Base-by-base conservation (phyloP, 352 stramenopile species). In the Peronospora belbahrii region DNA sequence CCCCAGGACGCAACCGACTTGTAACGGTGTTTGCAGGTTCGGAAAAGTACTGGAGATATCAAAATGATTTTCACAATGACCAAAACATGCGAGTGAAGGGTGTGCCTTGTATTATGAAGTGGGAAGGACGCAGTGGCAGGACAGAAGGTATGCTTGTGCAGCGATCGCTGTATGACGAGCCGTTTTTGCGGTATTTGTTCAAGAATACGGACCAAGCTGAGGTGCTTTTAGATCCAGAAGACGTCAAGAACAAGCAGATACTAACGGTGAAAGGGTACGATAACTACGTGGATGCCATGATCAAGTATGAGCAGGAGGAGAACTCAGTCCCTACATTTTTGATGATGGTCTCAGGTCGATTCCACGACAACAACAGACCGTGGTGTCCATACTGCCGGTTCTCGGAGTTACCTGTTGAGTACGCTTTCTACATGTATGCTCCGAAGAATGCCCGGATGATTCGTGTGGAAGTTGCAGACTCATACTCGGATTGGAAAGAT, bases 381-480 rank as follows among this genome's bases (percentile, higher is more conserved):
- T 91, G 80, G 76, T 91, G 80, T 60, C 72, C 74, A 11, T 91
- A 86, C 59, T 91, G 80, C 39, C 76, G 80, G 13, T 88, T 70
- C 54, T 83, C 72, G 3, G 72, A 91, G 50, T 47, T 87, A 20
- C 73, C 76, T 1, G 20, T 86, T 13, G 73, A 91, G 60, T 88
- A 83, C 42, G 65, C 62, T 0, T 91, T 88, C 51, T 82, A 80
- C 33, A 54, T 61, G n/a, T 87, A 79, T 25, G 80, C 80, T 8
- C 76, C 76, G 1, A 64, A 67, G 2, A 63, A 71, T 18, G 49
- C 80, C 0, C 57, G 67, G 9, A 50, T 91, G 36, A 58, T 88
- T 43, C 70, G 74, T 4, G 67, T 88, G 8, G 70, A 88, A 46
- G 77, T 88, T 10, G 66, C 76, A 1, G 51, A 66, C 38, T 71